phyloP scores from a whole-genome alignment of 345 rosid species.

The Punica granatum region DNA sequence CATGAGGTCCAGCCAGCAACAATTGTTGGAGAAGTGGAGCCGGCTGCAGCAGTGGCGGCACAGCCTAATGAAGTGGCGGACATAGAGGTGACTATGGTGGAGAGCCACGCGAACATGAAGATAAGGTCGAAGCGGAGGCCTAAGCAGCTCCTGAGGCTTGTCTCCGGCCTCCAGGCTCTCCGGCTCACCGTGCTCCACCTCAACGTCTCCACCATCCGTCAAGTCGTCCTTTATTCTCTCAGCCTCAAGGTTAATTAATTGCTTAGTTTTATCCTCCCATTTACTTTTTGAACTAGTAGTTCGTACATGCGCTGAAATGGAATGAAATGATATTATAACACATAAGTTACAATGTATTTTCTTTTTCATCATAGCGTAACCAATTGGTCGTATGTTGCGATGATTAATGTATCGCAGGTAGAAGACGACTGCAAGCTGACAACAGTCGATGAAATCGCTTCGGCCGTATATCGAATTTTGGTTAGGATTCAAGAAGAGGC shows the following conservation, averaged over 20 bases:
- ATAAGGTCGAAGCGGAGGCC: constrained; percentile 63
- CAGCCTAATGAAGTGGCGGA: constrained; percentile 37
- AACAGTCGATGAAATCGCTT: constrained; percentile 70
- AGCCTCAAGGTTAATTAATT: constrained; percentile 60
- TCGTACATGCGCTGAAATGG: no score
- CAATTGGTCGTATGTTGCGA: not conserved
- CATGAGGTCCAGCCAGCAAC: not conserved
- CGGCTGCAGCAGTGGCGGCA: constrained; percentile 17
- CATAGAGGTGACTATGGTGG: constrained; percentile 79
- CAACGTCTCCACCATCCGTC: constrained; percentile 55
- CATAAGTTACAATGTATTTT: no score
- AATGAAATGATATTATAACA: no score
- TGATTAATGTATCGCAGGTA: constrained; percentile 39
- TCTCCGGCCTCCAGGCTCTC: constrained; percentile 54
- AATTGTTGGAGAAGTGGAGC: constrained; percentile 5
- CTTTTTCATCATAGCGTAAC: not conserved
- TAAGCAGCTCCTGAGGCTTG: constrained; percentile 61
- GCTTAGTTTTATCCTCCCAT: no score
- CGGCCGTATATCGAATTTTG: constrained; percentile 58
- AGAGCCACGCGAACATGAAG: constrained; percentile 72
- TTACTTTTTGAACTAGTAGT: no score
- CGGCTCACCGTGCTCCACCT: constrained; percentile 72
- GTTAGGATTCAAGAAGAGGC: constrained; percentile 49
- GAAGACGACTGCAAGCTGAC: constrained; percentile 77
- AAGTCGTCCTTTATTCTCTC: constrained; percentile 62